Evolutionary conservation across 2,329 filamentous ascomycete species (phyloP), one percentile per base, ranked within the genome.

Genomic region (Didymella keratinophila): DNA sequence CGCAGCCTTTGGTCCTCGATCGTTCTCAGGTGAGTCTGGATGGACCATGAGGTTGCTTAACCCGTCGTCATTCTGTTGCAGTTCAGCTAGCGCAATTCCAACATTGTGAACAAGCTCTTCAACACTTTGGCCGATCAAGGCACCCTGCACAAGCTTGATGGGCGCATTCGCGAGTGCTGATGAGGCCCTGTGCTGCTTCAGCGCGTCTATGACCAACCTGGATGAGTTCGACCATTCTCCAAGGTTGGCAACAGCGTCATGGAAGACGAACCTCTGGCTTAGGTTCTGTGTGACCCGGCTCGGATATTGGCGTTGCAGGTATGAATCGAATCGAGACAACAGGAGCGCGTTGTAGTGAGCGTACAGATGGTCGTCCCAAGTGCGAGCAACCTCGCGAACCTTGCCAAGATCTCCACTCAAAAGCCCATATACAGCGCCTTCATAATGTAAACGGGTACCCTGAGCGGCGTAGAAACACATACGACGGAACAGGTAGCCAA

Each of bases 311-410:
- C 79, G 79, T 61, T 86, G 78, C 55, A 91, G 79, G 70, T 90
- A 96, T 3, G 81, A 80, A 66, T 94, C 90, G 72, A 96, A 94
- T 67, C 94, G 89, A 2, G 87, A 86, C 52, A 93, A 85, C 10
- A 97, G 78, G 5, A 94, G 81, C n/a, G 91, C 88, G 71, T 96
- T 97, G 80, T 95, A 95, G 73, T 93, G 88, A 34, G 89, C 88
- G 75, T 95, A 97, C 18, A 97, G 83, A 68, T 89, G 87, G 71
- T 98, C 94, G 66, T 97, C 92, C 89, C 93, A 96, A 21, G 84
- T 87, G 49, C 85, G 83, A 72, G 91, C 93, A 37, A 94, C 87
- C 64, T 86, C 86, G 71, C 91, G 87, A 11, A 96, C 91, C 50
- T 89, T 91, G 36, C 85, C 80, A 48, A 93, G 84, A 71, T 97